A percentile compares a stretch with the other conserved stretches of the same genome.
Evolutionary conservation across 768 basidiomycete genomes (phyloP).

Genomic region (Collybia sordida): DNA sequence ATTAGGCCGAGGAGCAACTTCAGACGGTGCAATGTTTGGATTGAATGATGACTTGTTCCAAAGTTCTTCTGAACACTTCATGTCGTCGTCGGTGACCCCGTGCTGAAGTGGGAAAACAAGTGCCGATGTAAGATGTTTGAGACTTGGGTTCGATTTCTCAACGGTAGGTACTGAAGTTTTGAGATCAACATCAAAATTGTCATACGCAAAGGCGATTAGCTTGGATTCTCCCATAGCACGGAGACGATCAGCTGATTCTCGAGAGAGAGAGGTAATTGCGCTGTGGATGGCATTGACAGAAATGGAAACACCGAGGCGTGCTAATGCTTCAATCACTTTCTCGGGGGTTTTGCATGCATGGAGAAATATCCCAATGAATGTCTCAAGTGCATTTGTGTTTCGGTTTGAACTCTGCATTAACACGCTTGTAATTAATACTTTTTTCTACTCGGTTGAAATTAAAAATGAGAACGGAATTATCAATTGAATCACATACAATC

Average conservation of each 20-base stretch:
- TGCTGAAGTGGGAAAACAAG: conserved; percentile 26
- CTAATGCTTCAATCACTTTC: conserved; percentile 5
- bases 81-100: conserved; percentile 19
- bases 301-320: neutral
- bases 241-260: too few relatives aligned
- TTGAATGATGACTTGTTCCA: conserved; percentile 30
- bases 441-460: too few relatives aligned
- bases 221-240: too few relatives aligned
- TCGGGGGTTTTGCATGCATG: conserved; percentile 2
- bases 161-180: neutral
- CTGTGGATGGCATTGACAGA: neutral
- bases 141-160: neutral
- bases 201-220: too few relatives aligned
- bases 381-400: conserved; percentile 1
- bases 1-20: conserved; percentile 23
- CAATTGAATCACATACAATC: too few relatives aligned
- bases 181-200: neutral
- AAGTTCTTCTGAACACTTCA: conserved; percentile 29
- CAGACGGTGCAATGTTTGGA: conserved; percentile 16
- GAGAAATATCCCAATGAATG: conserved; percentile 1
- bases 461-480: too few relatives aligned
- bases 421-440: conserved; percentile 1
- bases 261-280: conserved; percentile 3
- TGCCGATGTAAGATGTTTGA: conserved; percentile 1
- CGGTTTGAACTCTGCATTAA: conserved; percentile 1